Base-by-base conservation (phyloP, 1,284 basidiomycete species). In the Fomes fomentarius region DNA sequence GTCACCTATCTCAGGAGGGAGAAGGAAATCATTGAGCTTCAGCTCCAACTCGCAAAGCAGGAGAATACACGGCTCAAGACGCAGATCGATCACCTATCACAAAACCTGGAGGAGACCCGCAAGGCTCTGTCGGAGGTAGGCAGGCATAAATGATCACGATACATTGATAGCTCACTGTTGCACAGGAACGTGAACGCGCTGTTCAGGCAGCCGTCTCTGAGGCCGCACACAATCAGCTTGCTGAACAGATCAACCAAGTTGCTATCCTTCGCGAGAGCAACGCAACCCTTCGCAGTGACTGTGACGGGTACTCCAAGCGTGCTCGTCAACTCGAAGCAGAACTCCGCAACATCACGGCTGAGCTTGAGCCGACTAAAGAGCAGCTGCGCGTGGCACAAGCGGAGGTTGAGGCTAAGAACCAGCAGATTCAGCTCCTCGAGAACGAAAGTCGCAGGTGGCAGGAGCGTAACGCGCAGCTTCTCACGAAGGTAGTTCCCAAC, bases 181-280 rank as follows among this genome's bases (percentile, higher is more conserved):
- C 17, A 4, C 59, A 93, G 89, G 91, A 94, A 69, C 87, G 92
- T 14, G 87, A 91, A 63, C 82, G 83, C 43, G 88, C 87, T 3
- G 81, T 87, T 8, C 80, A 89, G 59, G 76, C 81, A 19, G 81
- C 87, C 2, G 78, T 84, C 0, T 89, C 88, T 2, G 85, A 89
- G n/a, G 78, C 85, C 2, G 90, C 94, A 65, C 94, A 96, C 61
- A 81, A 86, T 12, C 92, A 94, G 67, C 81, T 96, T 39, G 75
- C 96, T 37, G 91, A 94, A 68, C 84, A 91, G 63, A 94, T 96
- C 71, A 91, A 93, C 62, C 89, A 94, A 65, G 79, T 94, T 54
- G 93, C 91, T 57, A 82, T 95, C 50, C 78, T 96, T 7, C 85
- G 93, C 39, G 94, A 96, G 73, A 94, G 91, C 73, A 95, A 96